Percentiles rank a stretch among this genome's conserved stretches.
phyloP scores from a whole-genome alignment of 2,329 filamentous ascomycete genomes.

The Arthroderma sp. region DNA sequence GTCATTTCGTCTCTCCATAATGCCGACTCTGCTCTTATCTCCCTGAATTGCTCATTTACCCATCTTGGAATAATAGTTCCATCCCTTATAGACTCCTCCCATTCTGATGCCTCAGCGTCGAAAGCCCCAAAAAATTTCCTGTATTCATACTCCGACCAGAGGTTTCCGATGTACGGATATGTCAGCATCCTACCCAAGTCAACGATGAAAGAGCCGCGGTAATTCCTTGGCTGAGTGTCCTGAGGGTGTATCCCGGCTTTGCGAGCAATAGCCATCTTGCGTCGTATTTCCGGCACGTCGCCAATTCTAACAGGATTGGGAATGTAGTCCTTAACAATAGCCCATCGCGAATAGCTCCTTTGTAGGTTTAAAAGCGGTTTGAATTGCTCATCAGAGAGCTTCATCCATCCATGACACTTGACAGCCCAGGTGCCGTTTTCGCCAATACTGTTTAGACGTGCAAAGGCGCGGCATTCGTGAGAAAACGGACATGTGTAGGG shows the following conservation, averaged over 20 bases:
- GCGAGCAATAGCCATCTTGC: conserved; percentile 12
- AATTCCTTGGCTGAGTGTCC: conserved; percentile 9
- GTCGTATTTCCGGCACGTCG: conserved; percentile 10
- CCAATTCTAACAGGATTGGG: conserved; percentile 4
- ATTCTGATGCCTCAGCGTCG: too few relatives aligned
- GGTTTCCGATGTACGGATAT: conserved; percentile 7
- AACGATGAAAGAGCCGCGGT: conserved; percentile 11
- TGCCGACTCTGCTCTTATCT: too few relatives aligned
- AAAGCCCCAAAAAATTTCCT: too few relatives aligned
- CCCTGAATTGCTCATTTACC: too few relatives aligned
- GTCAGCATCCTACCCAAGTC: conserved; percentile 9
- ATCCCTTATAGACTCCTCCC: too few relatives aligned
- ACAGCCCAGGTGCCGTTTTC: conserved; percentile 14
- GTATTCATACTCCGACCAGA: neutral
- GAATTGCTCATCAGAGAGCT: conserved; percentile 11
- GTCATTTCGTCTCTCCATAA: too few relatives aligned
- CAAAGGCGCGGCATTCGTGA: conserved; percentile 12
- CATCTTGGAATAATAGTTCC: too few relatives aligned
- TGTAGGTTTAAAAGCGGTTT: too few relatives aligned
- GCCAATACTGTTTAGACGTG: conserved; percentile 9
- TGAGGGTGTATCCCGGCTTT: conserved; percentile 7
- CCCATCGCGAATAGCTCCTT: conserved; percentile 8
- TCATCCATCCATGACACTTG: conserved; percentile 13
- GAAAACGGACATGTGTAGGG: conserved; percentile 8
- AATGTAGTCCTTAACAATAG: conserved; percentile 12